Conservation (phyloP, 2,329 filamentous ascomycete genomes). For the Paraphoma chrysanthemicola region DNA sequence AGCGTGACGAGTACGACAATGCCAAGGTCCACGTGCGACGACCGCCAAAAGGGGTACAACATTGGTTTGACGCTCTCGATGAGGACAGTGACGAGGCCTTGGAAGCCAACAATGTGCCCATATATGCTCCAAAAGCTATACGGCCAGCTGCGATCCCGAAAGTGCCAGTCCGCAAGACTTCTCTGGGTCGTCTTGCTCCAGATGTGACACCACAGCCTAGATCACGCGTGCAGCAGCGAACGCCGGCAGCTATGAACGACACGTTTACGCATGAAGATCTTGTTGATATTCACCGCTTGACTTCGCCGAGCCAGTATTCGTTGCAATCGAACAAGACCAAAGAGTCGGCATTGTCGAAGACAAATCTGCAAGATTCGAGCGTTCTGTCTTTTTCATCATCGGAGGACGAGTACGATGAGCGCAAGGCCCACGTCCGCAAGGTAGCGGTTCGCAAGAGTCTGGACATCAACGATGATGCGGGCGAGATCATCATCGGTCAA, state of each 20-base stretch:
- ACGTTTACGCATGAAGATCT: slow-evolving; percentile 30
- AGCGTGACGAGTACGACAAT: slow-evolving; percentile 52
- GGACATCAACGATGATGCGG: slow-evolving; percentile 40
- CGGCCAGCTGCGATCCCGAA: slow-evolving; percentile 11
- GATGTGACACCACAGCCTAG: slow-evolving; percentile 10
- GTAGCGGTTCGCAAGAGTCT: slow-evolving; percentile 41
- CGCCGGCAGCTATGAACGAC: slow-evolving; percentile 22
- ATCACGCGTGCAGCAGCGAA: slow-evolving; percentile 19
- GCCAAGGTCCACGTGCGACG: slow-evolving; percentile 56
- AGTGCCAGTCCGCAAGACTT: slow-evolving; percentile 25
- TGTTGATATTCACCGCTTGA: slow-evolving; percentile 28
- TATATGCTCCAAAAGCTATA: slow-evolving; percentile 20
- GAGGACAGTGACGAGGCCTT: slow-evolving; percentile 46
- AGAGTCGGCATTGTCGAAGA: slow-evolving; percentile 39
- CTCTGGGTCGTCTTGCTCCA: slow-evolving; percentile 22
- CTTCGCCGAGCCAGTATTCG: slow-evolving; percentile 39
- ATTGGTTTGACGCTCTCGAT: slow-evolving; percentile 59
- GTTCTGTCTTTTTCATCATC: slow-evolving; percentile 51
- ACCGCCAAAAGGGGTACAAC: slow-evolving; percentile 56
- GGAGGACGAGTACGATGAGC: slow-evolving; percentile 42
- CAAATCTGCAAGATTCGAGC: slow-evolving; percentile 47
- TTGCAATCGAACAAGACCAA: slow-evolving; percentile 40
- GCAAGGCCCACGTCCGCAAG: slow-evolving; percentile 12
- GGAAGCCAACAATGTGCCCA: slow-evolving; percentile 19
- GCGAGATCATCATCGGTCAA: slow-evolving; percentile 45